Conservation (phyloP, 441 rosid genomes). For the Oxalis stricta region DNA sequence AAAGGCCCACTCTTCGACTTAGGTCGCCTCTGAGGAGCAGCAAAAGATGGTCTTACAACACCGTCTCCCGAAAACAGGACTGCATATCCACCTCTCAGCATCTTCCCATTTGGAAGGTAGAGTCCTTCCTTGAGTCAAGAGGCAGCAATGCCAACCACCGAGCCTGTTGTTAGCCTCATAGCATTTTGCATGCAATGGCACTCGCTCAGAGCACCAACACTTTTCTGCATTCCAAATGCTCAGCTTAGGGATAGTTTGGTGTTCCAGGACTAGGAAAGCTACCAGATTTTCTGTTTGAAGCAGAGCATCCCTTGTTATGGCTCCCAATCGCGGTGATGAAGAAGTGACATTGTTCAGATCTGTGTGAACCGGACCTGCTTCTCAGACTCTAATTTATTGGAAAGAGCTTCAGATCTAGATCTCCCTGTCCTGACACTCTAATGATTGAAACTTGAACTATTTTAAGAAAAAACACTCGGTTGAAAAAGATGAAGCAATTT, state of each 20-base stretch:
- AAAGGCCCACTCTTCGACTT: slow-evolving; percentile 96
- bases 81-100: slow-evolving; percentile 85
- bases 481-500: too few species aligned
- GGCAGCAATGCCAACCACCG: slow-evolving; percentile 35
- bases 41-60: slow-evolving; percentile 30
- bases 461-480: too few species aligned
- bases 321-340: slow-evolving; percentile 56
- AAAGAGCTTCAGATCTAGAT: slow-evolving; percentile 57
- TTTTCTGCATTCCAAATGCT: too few species aligned
- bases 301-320: slow-evolving; percentile 36
- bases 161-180: slow-evolving; percentile 25
- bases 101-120: slow-evolving; percentile 92
- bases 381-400: slow-evolving; percentile 49
- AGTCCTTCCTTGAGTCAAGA: slow-evolving; percentile 51
- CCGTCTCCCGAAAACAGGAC: slow-evolving; percentile 78
- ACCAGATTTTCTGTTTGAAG: slow-evolving; percentile 33
- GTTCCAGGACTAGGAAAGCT: slow-evolving; percentile 89
- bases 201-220: slow-evolving; percentile 89
- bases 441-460: not conserved
- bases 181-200: too few species aligned
- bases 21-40: slow-evolving; percentile 48
- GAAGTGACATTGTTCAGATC: slow-evolving; percentile 62
- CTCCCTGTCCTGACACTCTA: slow-evolving; percentile 81
- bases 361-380: slow-evolving; percentile 57
- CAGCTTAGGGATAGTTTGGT: slow-evolving; percentile 58